Percentiles rank a stretch among this genome's conserved stretches.
phyloP scores from a whole-genome alignment of 2,329 filamentous ascomycete species.

The Calonectria naviculata region DNA sequence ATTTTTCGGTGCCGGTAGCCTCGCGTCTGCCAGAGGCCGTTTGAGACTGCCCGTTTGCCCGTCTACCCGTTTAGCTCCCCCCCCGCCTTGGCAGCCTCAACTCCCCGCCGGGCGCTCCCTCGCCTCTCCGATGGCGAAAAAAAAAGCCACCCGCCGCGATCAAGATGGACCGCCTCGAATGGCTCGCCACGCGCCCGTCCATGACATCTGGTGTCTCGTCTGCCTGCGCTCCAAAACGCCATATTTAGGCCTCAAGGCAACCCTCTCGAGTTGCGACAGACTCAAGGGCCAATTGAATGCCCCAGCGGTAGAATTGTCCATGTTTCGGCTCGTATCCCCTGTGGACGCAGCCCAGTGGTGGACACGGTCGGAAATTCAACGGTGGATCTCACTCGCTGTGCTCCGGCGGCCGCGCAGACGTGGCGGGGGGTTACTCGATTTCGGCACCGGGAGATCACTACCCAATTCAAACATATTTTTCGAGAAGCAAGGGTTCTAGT shows the following conservation, averaged over 20 bases:
- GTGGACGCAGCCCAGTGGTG: neutral
- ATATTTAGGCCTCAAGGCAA: constrained; percentile 5
- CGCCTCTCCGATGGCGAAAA: neutral
- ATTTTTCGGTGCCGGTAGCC: neutral
- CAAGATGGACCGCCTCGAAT: neutral
- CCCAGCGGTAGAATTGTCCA: neutral
- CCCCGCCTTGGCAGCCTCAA: neutral
- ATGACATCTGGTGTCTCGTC: neutral
- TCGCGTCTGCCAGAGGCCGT: neutral
- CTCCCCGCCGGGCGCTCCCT: neutral
- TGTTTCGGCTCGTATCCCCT: neutral
- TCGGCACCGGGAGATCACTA: constrained; percentile 9
- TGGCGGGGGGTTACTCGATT: constrained; percentile 1
- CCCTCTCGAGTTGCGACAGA: neutral
- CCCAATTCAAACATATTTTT: constrained; percentile 19
- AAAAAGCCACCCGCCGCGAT: constrained; percentile 4
- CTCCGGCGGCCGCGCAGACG: constrained; percentile 6
- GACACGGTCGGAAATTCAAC: neutral
- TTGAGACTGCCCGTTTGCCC: neutral
- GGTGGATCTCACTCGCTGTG: neutral
- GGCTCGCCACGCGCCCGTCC: neutral
- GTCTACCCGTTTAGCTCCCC: neutral
- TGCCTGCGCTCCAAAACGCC: constrained; percentile 2
- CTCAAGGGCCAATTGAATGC: neutral
- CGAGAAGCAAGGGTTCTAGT: neutral